phyloP scores from a whole-genome alignment of 2,329 filamentous ascomycete species.

The Talaromyces islandicus region DNA sequence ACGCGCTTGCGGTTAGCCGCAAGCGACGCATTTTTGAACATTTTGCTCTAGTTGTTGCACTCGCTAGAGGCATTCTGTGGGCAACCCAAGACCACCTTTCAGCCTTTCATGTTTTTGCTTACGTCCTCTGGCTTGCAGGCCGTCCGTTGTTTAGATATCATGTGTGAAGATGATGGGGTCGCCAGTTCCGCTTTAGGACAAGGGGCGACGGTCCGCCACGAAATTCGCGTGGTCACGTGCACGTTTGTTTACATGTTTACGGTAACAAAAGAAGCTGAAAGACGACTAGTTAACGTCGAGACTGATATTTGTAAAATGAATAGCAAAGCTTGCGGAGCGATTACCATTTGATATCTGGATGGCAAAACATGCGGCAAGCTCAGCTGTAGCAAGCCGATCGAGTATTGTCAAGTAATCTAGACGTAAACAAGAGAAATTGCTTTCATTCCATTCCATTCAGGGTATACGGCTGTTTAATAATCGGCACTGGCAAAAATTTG shows the following conservation, averaged over 20 bases:
- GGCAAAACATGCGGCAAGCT: neutral
- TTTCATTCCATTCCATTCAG: neutral
- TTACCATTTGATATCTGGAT: neutral
- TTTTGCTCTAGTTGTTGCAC: constrained; percentile 12
- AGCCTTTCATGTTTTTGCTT: neutral
- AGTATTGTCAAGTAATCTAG: neutral
- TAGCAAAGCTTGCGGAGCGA: neutral
- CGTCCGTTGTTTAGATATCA: neutral
- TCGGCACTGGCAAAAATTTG: neutral
- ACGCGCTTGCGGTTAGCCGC: constrained; percentile 32
- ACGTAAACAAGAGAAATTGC: neutral
- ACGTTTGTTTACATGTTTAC: neutral
- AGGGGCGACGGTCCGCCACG: constrained; percentile 3
- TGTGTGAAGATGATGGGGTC: neutral
- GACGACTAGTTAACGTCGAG: neutral
- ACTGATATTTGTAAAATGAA: neutral
- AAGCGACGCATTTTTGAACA: constrained; percentile 20
- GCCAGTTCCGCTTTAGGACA: constrained; percentile 1
- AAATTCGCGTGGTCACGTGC: constrained; percentile 11
- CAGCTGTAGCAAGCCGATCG: neutral
- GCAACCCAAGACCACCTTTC: neutral
- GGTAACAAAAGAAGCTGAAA: too few relatives aligned
- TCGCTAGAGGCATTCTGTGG: constrained; percentile 10
- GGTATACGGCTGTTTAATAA: neutral
- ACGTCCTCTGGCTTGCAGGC: neutral